Percentiles rank a stretch among this genome's conserved stretches.
Evolutionary conservation across 371 early-diverging fungal species (phyloP).

Genomic region (Actinomortierella ambigua): DNA sequence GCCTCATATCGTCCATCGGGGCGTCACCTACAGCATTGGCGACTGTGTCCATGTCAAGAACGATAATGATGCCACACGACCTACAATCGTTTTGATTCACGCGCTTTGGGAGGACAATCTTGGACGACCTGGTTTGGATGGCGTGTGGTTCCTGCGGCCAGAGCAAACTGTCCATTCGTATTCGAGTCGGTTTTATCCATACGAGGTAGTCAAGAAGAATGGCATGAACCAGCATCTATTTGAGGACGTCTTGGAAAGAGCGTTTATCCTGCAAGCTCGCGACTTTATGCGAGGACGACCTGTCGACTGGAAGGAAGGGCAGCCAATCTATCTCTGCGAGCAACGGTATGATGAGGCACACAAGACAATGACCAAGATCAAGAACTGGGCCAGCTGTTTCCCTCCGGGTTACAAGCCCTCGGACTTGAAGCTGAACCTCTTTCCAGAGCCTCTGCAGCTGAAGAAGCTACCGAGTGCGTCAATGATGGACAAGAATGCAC

Average conservation of each 20-base stretch:
- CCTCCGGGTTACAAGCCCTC: conserved; percentile 28
- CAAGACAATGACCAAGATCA: conserved; percentile 42
- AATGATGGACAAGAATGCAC: conserved; percentile 22
- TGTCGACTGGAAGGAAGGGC: conserved; percentile 30
- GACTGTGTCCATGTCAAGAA: conserved; percentile 43
- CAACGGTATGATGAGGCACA: conserved; percentile 40
- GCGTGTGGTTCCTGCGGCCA: conserved; percentile 40
- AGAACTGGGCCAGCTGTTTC: conserved; percentile 37
- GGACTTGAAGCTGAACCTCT: conserved; percentile 10
- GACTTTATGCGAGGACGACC: conserved; percentile 42
- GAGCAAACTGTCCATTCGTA: conserved; percentile 44
- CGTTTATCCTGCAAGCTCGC: conserved; percentile 27
- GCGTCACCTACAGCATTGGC: conserved; percentile 24
- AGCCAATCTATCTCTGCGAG: conserved; percentile 39
- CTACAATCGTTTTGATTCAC: conserved; percentile 35
- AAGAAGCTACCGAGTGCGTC: conserved; percentile 35
- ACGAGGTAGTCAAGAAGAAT: conserved; percentile 37
- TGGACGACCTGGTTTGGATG: conserved; percentile 27
- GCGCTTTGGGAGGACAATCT: conserved; percentile 35
- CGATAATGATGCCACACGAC: conserved; percentile 27
- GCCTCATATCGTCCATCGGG: conserved; percentile 13
- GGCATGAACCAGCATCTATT: conserved; percentile 29
- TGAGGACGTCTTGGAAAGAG: conserved; percentile 23
- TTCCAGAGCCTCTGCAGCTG: conserved; percentile 15
- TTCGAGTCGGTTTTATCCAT: conserved; percentile 37